phyloP scores from a whole-genome alignment of 257 asterid genomes.

The Verbena officinalis region DNA sequence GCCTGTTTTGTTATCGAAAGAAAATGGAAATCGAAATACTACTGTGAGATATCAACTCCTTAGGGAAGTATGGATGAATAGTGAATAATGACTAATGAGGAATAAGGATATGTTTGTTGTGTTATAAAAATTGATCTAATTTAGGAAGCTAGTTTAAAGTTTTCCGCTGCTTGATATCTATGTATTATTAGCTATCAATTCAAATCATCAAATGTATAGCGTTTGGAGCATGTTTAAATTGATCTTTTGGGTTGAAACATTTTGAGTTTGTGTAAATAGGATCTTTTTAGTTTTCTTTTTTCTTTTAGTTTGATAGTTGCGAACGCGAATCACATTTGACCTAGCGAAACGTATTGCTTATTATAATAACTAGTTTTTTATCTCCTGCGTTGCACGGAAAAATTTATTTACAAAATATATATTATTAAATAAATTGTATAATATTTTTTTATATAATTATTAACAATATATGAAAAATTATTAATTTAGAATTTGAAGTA shows the following conservation, averaged over 20 bases:
- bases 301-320: not conserved
- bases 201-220: slow-evolving; percentile 20
- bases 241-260: not conserved
- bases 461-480: too few species aligned
- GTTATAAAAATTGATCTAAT: not conserved
- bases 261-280: not conserved
- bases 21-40: slow-evolving; percentile 33
- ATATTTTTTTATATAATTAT: too few species aligned
- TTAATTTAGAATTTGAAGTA: too few species aligned
- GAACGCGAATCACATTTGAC: too few species aligned
- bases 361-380: too few species aligned
- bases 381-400: too few species aligned
- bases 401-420: too few species aligned
- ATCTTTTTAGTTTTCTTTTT: not conserved
- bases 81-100: slow-evolving; percentile 30
- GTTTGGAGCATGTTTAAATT: not conserved
- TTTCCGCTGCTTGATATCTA: not conserved
- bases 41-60: slow-evolving; percentile 72
- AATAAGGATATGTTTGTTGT: not conserved
- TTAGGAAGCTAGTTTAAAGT: not conserved
- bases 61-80: slow-evolving; percentile 58
- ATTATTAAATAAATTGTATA: too few species aligned
- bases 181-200: slow-evolving; percentile 13
- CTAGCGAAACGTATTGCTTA: too few species aligned
- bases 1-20: slow-evolving; percentile 36